Base-by-base conservation (phyloP, 1,139 yeast species). In the Lizanozyma gosingica region DNA sequence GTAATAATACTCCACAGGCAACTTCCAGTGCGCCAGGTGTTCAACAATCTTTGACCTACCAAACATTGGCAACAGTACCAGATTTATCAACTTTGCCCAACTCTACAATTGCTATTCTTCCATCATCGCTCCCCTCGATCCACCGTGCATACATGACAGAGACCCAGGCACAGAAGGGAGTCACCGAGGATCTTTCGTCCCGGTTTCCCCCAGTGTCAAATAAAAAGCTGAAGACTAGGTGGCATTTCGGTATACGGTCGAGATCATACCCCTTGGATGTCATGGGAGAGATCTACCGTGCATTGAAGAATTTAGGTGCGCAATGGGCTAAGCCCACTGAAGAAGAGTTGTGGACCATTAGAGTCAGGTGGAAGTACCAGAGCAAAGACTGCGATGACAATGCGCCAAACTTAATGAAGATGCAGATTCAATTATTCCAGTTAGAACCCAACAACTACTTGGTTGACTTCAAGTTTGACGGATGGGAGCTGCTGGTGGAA, bases 171-270 rank as follows among this genome's bases (percentile, higher is more conserved):
- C 22, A 64, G 67, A 27, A 64, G 66, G 3, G 68, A 73, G 4
- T 63, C 14, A 57, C 57, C 37, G 36, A 37, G 15, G 53, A 51
- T 33, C 45, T 36, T 6, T 18, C 50, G 18, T 55, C 52, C 39
- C 68, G 57, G 50, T 76, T 85, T 38, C 78, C 78, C 41, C 95
- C 96, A 1, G 76, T 83, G 17, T 73, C 85, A 9, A 73, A 83
- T 35, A 88, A 88, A 57, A 87, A 86, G 57, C 84, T 92, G 50
- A 92, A 87, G 60, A 87, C 96, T 8, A 80, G 96, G 62, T 92
- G 99, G 99, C 98, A 92, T 67, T 94, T 94, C 57, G 99, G 99
- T 45, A 92, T 92, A 45, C 73, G 99, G 55, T 87, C 97, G 8
- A 75, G 97, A 53, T 87, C 97, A 1, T 92, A 92, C 57, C 98